Conservation (phyloP, 805 yeast species). For the Ogataea methylovora region DNA sequence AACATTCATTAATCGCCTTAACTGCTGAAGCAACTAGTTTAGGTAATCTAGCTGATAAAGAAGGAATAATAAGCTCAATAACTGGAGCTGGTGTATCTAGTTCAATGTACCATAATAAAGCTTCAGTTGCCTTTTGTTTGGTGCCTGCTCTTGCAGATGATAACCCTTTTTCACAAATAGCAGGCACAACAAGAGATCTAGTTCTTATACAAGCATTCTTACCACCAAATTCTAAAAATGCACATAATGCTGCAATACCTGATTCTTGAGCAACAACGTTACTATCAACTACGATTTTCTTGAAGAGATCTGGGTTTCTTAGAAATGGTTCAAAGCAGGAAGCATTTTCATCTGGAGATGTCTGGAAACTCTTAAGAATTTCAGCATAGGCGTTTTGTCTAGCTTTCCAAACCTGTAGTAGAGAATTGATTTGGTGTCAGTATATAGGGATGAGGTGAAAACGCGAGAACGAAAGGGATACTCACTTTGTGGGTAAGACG, state of each 20-base stretch:
- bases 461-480: slow-evolving; percentile 4
- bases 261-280: slow-evolving; percentile 92
- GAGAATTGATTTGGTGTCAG: slow-evolving; percentile 12
- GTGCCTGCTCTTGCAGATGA: slow-evolving; percentile 71
- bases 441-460: slow-evolving; percentile 2
- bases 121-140: slow-evolving; percentile 55
- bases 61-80: slow-evolving; percentile 60
- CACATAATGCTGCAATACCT: slow-evolving; percentile 51
- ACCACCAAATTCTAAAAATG: slow-evolving; percentile 53
- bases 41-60: slow-evolving; percentile 58
- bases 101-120: slow-evolving; percentile 57
- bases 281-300: slow-evolving; percentile 58
- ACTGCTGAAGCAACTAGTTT: slow-evolving; percentile 68
- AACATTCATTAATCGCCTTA: slow-evolving; percentile 47
- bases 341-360: slow-evolving; percentile 49
- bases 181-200: slow-evolving; percentile 34
- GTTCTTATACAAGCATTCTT: slow-evolving; percentile 31
- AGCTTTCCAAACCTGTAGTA: slow-evolving; percentile 85
- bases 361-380: slow-evolving; percentile 40
- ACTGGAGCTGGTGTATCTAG: slow-evolving; percentile 58
- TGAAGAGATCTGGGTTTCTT: slow-evolving; percentile 46
- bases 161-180: slow-evolving; percentile 76
- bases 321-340: slow-evolving; percentile 44
- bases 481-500: slow-evolving; percentile 56
- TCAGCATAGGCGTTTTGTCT: slow-evolving; percentile 77